phyloP scores from a whole-genome alignment of 106 monocot genomes.

The Dioscorea zingiberensis region DNA sequence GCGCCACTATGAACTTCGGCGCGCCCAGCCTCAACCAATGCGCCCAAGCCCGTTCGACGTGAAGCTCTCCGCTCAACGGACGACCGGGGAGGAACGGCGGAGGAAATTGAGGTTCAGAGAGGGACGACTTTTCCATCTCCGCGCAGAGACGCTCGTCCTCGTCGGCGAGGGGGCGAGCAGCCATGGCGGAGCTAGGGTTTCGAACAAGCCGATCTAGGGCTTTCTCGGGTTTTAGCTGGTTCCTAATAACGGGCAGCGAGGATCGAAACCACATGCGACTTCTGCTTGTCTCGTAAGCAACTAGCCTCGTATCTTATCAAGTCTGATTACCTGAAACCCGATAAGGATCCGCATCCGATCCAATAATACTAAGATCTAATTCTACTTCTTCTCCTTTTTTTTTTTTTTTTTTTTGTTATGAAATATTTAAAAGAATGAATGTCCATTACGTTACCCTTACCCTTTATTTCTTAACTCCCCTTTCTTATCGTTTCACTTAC shows the following conservation, averaged over 20 bases:
- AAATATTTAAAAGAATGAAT: too few relatives aligned
- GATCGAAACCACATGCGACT: neutral
- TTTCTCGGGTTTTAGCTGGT: conserved; percentile 6
- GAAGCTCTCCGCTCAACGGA: conserved; percentile 20
- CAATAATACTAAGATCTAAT: neutral
- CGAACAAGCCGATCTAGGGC: conserved; percentile 20
- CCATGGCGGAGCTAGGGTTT: conserved; percentile 12
- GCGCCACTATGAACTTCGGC: conserved; percentile 76
- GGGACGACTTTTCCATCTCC: conserved; percentile 6
- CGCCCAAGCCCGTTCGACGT: conserved; percentile 74
- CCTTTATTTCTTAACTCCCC: too few relatives aligned
- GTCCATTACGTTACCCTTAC: too few relatives aligned
- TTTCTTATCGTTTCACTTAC: too few relatives aligned
- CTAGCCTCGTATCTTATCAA: too few relatives aligned
- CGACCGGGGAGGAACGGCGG: conserved; percentile 7
- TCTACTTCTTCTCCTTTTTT: too few relatives aligned
- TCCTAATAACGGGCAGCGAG: neutral
- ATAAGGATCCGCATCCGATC: neutral
- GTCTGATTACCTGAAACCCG: too few relatives aligned
- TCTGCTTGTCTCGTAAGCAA: too few relatives aligned
- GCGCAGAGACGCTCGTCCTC: conserved; percentile 52
- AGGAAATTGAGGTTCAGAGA: conserved; percentile 14
- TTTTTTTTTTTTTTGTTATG: too few relatives aligned
- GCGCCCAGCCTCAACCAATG: conserved; percentile 77
- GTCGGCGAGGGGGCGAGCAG: neutral